Evolutionary conservation across 352 stramenopile genomes (phyloP), one percentile per base, ranked within the genome.

Genomic region (Globisporangium spinosum): DNA sequence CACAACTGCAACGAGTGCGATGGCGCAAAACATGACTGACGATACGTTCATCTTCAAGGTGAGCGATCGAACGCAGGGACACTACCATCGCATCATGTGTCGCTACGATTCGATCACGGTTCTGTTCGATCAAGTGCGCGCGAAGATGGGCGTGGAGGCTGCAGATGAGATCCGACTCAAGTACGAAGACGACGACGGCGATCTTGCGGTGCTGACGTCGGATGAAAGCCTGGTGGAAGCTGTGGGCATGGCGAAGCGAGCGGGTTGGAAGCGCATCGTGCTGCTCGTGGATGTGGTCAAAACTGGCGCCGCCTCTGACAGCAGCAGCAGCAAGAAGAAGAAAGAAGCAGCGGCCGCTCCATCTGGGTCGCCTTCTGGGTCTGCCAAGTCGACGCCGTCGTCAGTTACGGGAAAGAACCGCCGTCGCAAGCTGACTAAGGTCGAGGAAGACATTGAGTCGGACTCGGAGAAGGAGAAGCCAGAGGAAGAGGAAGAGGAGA

Each of bases 31-130:
- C 54, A 73, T 76, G 55, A 74, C 75, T 20, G 87, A 95, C 43
- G 88, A 94, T 12, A 76, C 73, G 58, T 97, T 94, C 61, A 77
- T 97, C 34, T 97, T 97, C 75, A 97, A 97, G 71, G 85, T 97
- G 47, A 96, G 85, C 61, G 88, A 95, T 58, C 82, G 81, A 40
- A 75, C 77, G 13, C 77, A 90, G 64, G 87, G 87, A 20, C 87
- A 95, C 62, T 94, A 92, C 70, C 88, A 97, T 71, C 89, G 89
- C 49, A 87, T 97, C 62, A 83, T 94, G 75, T 91, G 85, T 49
- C 77, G 77, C 13, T 94, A 89, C 70, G 84, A 95, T 62, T 77
- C 83, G 54, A 83, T 95, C 62, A 73, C 68, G 1, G 62, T 81
- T 32, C 67, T 97, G n/a, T 71, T 93, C 3, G 86, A 93, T 22